Conservation (phyloP, 495 filamentous ascomycete species). For the Xylaria longipes region DNA sequence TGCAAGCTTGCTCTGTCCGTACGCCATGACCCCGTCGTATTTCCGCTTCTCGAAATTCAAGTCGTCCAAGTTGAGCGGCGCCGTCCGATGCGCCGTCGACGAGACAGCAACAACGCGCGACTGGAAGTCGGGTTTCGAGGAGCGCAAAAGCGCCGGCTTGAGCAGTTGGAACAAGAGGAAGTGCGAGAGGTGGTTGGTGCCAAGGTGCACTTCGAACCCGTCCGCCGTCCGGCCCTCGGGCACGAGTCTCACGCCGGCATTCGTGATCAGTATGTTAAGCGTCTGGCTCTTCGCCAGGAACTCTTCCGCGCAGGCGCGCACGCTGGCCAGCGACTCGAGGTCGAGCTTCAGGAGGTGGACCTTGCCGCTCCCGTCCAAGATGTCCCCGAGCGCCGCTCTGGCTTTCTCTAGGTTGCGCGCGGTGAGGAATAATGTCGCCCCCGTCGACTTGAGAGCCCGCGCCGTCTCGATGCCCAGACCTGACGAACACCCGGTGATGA, state of each 20-base stretch:
- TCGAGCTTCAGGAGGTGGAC: constrained; percentile 50
- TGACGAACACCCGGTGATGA: constrained; percentile 60
- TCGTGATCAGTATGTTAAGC: constrained; percentile 43
- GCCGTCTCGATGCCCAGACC: constrained; percentile 61
- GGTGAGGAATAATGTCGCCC: constrained; percentile 54
- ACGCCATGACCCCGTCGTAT: constrained; percentile 41
- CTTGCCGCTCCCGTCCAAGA: constrained; percentile 31
- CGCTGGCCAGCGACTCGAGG: constrained; percentile 37
- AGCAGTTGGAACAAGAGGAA: constrained; percentile 62
- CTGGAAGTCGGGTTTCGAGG: constrained; percentile 36
- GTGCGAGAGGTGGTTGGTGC: constrained; percentile 59
- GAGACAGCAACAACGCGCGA: constrained; percentile 47
- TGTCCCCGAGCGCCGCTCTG: constrained; percentile 38
- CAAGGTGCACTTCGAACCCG: constrained; percentile 57
- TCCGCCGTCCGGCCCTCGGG: constrained; percentile 50
- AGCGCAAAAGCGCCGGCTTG: constrained; percentile 47
- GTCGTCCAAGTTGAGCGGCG: constrained; percentile 50
- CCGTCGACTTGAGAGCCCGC: constrained; percentile 52
- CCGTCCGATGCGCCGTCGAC: constrained; percentile 48
- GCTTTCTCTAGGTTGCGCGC: constrained; percentile 48
- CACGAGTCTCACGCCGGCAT: constrained; percentile 50
- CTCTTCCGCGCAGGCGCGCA: constrained; percentile 47
- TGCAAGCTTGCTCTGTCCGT: constrained; percentile 57
- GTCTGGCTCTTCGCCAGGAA: constrained; percentile 41
- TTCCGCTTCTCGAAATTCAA: constrained; percentile 46